These are phyloP conservation scores for Leccinellum albellum DNA, from an alignment of 768 basidiomycete genomes.

Conservation along the genomic window DNA sequence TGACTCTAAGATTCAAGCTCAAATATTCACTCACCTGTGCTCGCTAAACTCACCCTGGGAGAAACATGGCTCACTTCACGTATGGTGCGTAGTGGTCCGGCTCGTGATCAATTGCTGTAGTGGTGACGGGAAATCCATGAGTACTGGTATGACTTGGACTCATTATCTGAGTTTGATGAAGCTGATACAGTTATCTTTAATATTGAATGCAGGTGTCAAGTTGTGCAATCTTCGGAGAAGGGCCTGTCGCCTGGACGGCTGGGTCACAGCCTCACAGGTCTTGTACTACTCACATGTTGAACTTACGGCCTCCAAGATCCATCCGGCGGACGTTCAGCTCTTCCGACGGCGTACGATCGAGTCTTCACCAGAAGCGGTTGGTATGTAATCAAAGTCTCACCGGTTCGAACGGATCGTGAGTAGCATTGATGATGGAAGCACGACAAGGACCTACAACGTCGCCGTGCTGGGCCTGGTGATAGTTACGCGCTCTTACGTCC, in stretches of 20 bases:
- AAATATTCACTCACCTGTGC: conserved; percentile 8
- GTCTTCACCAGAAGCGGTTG: background rate
- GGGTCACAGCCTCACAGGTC: background rate
- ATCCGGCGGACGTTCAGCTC: background rate
- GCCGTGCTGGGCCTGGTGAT: too few species aligned
- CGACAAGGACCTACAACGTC: background rate
- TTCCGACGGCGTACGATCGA: background rate
- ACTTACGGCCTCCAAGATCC: background rate
- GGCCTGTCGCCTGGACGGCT: background rate
- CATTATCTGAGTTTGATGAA: background rate
- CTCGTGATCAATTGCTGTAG: background rate
- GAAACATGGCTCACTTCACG: background rate
- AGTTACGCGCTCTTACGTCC: background rate
- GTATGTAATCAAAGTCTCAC: background rate
- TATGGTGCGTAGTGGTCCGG: background rate
- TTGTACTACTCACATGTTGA: background rate
- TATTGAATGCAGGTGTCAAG: background rate
- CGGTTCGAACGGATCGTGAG: background rate
- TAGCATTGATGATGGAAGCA: background rate
- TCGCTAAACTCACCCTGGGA: background rate
- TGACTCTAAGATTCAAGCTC: background rate
- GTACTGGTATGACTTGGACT: background rate
- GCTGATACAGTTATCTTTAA: background rate
- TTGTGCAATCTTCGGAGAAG: background rate
- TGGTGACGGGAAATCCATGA: background rate